A percentile compares a stretch with the other conserved stretches of the same genome.
These are phyloP conservation scores for Penicillium verhagenii DNA, from an alignment of 495 filamentous ascomycete species.

Conservation along the genomic window DNA sequence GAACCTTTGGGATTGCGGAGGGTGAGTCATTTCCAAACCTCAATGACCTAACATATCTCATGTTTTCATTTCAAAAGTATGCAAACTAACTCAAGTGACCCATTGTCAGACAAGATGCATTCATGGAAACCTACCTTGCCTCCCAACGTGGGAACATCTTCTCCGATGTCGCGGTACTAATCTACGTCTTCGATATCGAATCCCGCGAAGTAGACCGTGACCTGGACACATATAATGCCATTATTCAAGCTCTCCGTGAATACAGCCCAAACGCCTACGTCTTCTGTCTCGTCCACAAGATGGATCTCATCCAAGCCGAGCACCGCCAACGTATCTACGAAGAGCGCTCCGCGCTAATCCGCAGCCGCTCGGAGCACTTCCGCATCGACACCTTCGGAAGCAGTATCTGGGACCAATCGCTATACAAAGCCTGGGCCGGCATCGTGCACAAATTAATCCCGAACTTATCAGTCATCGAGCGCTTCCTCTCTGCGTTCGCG, in stretches of 20 bases:
- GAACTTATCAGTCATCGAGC: constrained; percentile 86
- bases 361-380: constrained; percentile 71
- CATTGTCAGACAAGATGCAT: constrained; percentile 82
- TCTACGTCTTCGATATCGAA: constrained; percentile 99
- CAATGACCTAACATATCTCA: neutral
- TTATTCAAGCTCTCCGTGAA: constrained; percentile 81
- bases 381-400: constrained; percentile 76
- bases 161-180: constrained; percentile 90
- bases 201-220: constrained; percentile 90
- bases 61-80: neutral
- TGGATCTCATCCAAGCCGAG: constrained; percentile 88
- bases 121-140: constrained; percentile 95
- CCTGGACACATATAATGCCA: constrained; percentile 80
- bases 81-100: neutral
- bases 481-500: constrained; percentile 73
- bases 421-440: constrained; percentile 97
- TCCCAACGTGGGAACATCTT: constrained; percentile 95
- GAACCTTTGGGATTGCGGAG: constrained; percentile 98
- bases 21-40: constrained; percentile 48
- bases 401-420: constrained; percentile 95
- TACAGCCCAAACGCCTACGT: constrained; percentile 80
- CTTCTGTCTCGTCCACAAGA: constrained; percentile 95
- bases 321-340: constrained; percentile 78
- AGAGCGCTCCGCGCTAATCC: constrained; percentile 70
- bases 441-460: constrained; percentile 96